Evolutionary conservation across 2,329 filamentous ascomycete genomes (phyloP).

Genomic region (Lasiodiplodia sp.): DNA sequence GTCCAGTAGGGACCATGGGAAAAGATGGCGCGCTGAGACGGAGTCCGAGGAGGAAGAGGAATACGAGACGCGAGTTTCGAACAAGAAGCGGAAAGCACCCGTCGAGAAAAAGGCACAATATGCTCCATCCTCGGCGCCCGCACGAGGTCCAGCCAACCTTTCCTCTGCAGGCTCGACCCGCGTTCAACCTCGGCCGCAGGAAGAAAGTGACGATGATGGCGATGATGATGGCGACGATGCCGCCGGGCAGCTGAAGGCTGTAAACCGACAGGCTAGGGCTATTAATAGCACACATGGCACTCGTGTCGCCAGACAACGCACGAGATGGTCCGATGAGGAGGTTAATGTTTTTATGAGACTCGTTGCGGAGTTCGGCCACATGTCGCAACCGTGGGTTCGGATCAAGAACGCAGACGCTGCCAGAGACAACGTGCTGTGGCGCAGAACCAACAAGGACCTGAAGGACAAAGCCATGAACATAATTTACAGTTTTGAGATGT

Average conservation of each 20-base stretch:
- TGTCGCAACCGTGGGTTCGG: background rate
- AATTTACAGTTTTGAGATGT: conserved; percentile 50
- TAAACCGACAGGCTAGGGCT: conserved; percentile 14
- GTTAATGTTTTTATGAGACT: background rate
- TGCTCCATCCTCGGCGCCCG: background rate
- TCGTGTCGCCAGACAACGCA: conserved; percentile 26
- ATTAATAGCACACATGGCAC: background rate
- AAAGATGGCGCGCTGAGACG: conserved; percentile 37
- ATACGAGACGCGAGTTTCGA: conserved; percentile 49
- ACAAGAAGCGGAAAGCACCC: conserved; percentile 41
- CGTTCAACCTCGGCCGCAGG: background rate
- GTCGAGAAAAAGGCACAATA: conserved; percentile 34
- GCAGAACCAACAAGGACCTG: conserved; percentile 60
- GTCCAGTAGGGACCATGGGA: conserved; percentile 36
- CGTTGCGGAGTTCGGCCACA: background rate
- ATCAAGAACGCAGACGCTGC: conserved; percentile 19
- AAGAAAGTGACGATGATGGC: background rate
- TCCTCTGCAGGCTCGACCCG: background rate
- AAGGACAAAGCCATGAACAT: conserved; percentile 55
- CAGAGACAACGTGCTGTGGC: conserved; percentile 33
- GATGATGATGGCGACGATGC: background rate
- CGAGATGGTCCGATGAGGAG: conserved; percentile 25
- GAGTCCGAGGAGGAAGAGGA: conserved; percentile 48
- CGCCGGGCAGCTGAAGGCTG: background rate
- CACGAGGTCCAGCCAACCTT: background rate